Base-by-base conservation (phyloP, 2,329 filamentous ascomycete genomes). In the Hypocrella siamensis region DNA sequence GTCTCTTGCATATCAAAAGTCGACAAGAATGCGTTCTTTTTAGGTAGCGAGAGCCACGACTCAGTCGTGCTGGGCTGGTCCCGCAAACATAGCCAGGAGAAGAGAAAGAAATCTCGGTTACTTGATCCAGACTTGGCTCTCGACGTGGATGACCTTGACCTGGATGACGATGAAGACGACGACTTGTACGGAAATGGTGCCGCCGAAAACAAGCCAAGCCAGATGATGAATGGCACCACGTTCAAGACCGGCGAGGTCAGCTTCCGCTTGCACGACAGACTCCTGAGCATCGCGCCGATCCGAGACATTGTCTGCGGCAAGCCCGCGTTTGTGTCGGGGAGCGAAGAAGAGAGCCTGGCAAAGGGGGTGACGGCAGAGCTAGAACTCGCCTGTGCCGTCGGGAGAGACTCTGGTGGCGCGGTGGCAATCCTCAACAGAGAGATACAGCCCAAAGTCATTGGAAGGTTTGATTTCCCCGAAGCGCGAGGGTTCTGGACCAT, bases 11-110 rank as follows among this genome's bases (percentile, higher is more conserved):
- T 83, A 3, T 72, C 75, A 17, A 70, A 65, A 32, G 51, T 96
- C 3, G 70, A 73, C 4, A 70, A 72, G 33, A 74, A 76, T 9
- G 65, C 67, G 14, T 49, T 96, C 19, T 98, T 98, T 47, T 56
- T 93, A 17, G 90, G 88, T 10, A 93, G 83, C 45, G 83, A 93
- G 47, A 71, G 78, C 34, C 70, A 75, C 7, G 82, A 96, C 42
- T 92, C 88, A 0, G 52, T 82, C 2, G 65, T 98, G 4, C 51
- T 98, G 17, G 78, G 81, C 16, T 94, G 85, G 79, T 74, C 70
- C 24, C 69, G 70, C 39, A 79, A 77, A 42, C 67, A 75, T 33
- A 57, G 60, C 9, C 69, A 74, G 37, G 69, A 69, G 31, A 76
- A 75, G 43, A 72, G 74, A 33, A 79, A 71, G 41, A 75, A 75